Base-by-base conservation (phyloP, 148 eudicot genomes). In the Fagopyrum tataricum region DNA sequence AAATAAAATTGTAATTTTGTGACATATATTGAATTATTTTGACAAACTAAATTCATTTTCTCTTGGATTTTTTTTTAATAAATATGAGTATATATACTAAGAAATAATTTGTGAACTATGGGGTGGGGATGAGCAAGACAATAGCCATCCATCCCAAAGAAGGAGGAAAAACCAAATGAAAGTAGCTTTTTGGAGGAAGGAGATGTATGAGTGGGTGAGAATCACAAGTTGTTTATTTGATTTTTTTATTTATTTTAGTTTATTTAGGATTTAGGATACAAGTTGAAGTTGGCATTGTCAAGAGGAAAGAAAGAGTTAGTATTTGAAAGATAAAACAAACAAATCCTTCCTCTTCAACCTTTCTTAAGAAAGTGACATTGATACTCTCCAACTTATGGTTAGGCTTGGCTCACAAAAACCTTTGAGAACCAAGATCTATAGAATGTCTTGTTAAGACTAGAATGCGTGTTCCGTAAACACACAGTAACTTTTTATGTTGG, bases 121-220 rank as follows among this genome's bases (percentile, higher is more conserved):
- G 31, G 41, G 44, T 64, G 44, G 67, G 67, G 67, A 26, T 62
- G 42, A 62, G 14, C 41, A 62, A 62, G 24, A 43, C 44, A 64
- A 64, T 64, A 64, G 44, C 69, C 69, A 64, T 64, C 69, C 69
- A 64, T 64, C 21, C 44, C 69, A 64, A 64, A 43, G 69, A 64
- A 64, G 69, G 26, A 64, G 69, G 69, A 64, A 64, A 64, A 39
- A 13, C 44, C 69, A 64, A 64, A 64, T 37, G 44, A 9, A 43
- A 64, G 15, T 64, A 14, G 69, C 69, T 64, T 64, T 64, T 31
- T 64, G 69, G 20, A 64, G 15, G 69, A 37, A 64, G 69, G 69
- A 14, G 69, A 64, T 64, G 44, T 37, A 13, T 15, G 69, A 0
- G 6, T 64, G 42, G 13, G 69, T 64, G 44, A 64, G 69, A 37